Evolutionary conservation across 495 filamentous ascomycete species (phyloP), one percentile per base, ranked within the genome.

Genomic region (Talaromyces proteolyticus): DNA sequence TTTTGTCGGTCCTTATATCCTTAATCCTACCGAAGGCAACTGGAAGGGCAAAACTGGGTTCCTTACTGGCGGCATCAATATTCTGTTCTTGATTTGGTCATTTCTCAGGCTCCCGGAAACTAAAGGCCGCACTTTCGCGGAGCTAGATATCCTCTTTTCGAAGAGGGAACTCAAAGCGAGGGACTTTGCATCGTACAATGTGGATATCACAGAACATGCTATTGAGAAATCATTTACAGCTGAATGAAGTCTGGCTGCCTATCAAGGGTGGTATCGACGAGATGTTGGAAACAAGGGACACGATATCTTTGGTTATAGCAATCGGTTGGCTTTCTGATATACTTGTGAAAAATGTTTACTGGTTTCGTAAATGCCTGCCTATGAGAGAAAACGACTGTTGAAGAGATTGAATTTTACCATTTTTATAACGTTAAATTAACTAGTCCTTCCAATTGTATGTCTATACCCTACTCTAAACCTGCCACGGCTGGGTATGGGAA

Each of bases 121-220:
- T 1, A 64, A 63, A 44, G 53, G 66, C 48, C 67, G 74, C 11
- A 80, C 76, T 12, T 79, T 68, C 53, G 72, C 69, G 5, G 77
- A 77, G 58, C 62, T 83, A n/a, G 79, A 82, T 56, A 69, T 82
- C 23, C 61, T 83, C 50, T 84, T 82, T 60, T 68, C 75, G 49
- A 67, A 70, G 40, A 66, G 63, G 17, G 64, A 48, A 21, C 60
- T 83, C 14, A 73, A 68, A 39, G 62, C 57, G 45, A 53, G 64
- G 20, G 57, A 57, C 45, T 69, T 69, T 39, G 34, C 42, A 41
- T 5, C 42, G 11, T 62, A 51, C 19, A 7, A 40, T 6, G 46
- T 48, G 19, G 16, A 40, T 29, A 22, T 48, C 23, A n/a, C 46
- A 2, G 46, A 48, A 22, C 44, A 29, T 18, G 25, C 5, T 25